phyloP scores from a whole-genome alignment of 257 asterid genomes.

The Capsicum baccatum region DNA sequence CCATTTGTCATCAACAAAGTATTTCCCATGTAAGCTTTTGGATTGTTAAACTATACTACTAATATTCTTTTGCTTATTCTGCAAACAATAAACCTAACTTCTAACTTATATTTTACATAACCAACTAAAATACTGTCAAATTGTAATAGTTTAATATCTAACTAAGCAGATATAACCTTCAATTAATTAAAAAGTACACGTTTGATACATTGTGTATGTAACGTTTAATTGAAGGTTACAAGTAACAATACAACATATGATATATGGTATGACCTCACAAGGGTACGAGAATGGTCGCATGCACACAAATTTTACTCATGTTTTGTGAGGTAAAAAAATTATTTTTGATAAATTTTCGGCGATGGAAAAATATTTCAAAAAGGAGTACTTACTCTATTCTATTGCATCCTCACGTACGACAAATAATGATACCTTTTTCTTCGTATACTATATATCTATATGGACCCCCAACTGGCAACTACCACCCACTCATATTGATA shows the following conservation, averaged over 20 bases:
- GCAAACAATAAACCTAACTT: not conserved
- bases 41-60: not conserved
- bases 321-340: too few species aligned
- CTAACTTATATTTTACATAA: not conserved
- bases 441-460: not conserved
- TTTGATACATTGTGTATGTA: not conserved
- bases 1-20: conserved; percentile 8
- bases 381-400: too few species aligned
- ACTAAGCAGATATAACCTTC: too few species aligned
- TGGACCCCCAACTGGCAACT: not conserved
- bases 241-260: not conserved
- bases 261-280: too few species aligned
- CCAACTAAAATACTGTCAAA: not conserved
- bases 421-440: not conserved
- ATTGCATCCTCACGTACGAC: not conserved
- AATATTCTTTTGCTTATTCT: not conserved
- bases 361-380: too few species aligned
- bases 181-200: not conserved
- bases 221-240: not conserved
- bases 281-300: too few species aligned
- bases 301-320: too few species aligned
- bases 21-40: not conserved
- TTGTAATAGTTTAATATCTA: not conserved
- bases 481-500: conserved; percentile 9
- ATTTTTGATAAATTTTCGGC: too few species aligned